Evolutionary conservation across 139 green algal species (phyloP).

Genomic region (Chlamydomonas asymmetrica): DNA sequence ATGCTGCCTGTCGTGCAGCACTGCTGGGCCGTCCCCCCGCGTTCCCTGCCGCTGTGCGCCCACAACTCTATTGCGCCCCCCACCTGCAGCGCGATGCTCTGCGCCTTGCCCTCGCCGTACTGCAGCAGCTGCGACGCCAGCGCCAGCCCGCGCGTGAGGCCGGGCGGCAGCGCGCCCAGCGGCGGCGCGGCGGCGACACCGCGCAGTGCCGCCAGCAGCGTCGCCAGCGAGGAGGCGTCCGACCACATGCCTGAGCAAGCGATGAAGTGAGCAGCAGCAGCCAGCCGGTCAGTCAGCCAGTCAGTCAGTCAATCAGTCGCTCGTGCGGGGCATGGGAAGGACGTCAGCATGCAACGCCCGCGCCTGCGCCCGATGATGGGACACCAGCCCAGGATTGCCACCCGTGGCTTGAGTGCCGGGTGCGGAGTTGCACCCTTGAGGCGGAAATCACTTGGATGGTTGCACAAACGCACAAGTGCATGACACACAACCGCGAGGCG

Average conservation of each 20-base stretch:
- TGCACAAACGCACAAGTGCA: not conserved
- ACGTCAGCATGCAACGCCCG: conserved; percentile 2
- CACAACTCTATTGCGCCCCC: too few relatives aligned
- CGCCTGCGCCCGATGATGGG: not conserved
- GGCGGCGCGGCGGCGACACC: conserved; percentile 4
- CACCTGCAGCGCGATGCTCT: conserved; percentile 27
- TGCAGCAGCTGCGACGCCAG: conserved; percentile 39
- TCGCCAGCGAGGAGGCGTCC: conserved; percentile 32
- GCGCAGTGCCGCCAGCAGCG: conserved; percentile 30
- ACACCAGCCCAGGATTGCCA: too few relatives aligned
- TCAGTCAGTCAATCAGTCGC: too few relatives aligned
- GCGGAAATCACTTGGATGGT: too few relatives aligned
- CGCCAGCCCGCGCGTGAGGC: conserved; percentile 11
- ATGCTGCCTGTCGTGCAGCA: too few relatives aligned
- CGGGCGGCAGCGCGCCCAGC: not conserved
- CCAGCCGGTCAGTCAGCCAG: too few relatives aligned
- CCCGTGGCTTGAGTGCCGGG: too few relatives aligned
- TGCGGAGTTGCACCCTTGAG: too few relatives aligned
- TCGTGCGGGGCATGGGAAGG: not conserved
- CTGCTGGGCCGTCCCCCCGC: too few relatives aligned
- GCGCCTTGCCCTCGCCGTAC: conserved; percentile 27
- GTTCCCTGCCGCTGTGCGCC: too few relatives aligned
- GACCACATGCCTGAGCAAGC: conserved; percentile 22
- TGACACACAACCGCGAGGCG: not conserved
- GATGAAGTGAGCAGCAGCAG: too few relatives aligned